Evolutionary conservation across 1,284 basidiomycete species (phyloP), one percentile per base, ranked within the genome.

Genomic region (Leccinum glutinopallens): DNA sequence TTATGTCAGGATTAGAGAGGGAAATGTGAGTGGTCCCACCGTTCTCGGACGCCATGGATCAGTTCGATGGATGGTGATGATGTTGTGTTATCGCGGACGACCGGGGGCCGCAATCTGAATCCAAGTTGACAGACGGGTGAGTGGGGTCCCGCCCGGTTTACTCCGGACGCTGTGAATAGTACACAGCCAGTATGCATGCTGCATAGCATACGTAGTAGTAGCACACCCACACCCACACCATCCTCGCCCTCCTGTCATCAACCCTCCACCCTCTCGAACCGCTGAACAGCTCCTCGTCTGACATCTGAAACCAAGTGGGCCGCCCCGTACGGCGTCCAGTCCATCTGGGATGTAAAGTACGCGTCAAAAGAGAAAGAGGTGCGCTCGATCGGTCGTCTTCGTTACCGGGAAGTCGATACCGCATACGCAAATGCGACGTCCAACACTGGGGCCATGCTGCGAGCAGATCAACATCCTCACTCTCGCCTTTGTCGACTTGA

Each of bases 21-120:
- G 3, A 2, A 5, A 39, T 1, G 22, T 12, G 10, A 15, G 6
- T 35, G 2, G 6, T 10, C 73, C 6, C 49, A 73, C 71, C 71
- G 51, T 71, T 72, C 49, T 70, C 69, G 1, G 70, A 66, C 1
- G 63, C 35, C 72, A 72, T 75, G 49, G 2, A 19, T 46, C 10
- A 46, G 43, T 46, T n/a, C 4, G 9, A 9, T 46, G n/a, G 43
- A 46, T 43, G 17, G 41, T 9, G 41, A 25, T 3, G 17, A 10
- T 43, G 17, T 10, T 43, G 39, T 15, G 39, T 37, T 17, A 41
- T 41, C 39, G 15, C n/a, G 41, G 17, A 43, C 41, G 41, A 43
- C 4, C 41, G 37, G 37, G 37, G 37, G 37, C 32, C 2, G 7
- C n/a, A 29, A 39, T 39, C 13, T 37, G 13, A 37, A 6, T 43